These are phyloP conservation scores for Pseudocercospora vitis DNA, from an alignment of 2,329 filamentous ascomycete species.

Conservation along the genomic window DNA sequence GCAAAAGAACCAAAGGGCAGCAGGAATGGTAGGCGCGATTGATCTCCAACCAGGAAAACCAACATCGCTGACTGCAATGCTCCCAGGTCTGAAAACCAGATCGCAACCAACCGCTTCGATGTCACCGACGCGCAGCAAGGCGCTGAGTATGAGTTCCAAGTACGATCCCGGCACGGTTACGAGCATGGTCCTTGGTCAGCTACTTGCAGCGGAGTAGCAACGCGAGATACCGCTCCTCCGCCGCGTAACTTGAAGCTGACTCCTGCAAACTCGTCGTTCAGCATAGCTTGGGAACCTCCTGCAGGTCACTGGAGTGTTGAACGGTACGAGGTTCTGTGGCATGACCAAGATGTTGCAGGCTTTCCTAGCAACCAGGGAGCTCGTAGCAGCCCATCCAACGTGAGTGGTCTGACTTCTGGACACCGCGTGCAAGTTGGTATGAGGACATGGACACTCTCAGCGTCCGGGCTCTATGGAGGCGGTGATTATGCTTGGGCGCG, in stretches of 20 bases:
- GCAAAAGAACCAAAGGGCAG: slow-evolving; percentile 10
- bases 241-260: slow-evolving; percentile 6
- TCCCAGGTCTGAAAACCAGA: slow-evolving; percentile 1
- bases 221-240: slow-evolving; percentile 10
- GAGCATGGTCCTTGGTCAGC: slow-evolving; percentile 19
- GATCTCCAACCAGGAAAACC: not conserved
- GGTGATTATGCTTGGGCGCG: slow-evolving; percentile 5
- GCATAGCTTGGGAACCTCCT: slow-evolving; percentile 15
- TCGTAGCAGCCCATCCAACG: not conserved
- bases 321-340: slow-evolving; percentile 14
- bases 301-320: not conserved
- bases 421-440: slow-evolving; percentile 11
- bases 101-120: slow-evolving; percentile 13
- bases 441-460: slow-evolving; percentile 8
- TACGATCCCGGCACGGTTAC: slow-evolving; percentile 18
- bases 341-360: slow-evolving; percentile 10
- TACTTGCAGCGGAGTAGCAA: slow-evolving; percentile 9
- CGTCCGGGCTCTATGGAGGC: not conserved
- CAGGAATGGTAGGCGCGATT: not conserved
- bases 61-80: not conserved
- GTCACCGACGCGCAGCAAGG: slow-evolving; percentile 10
- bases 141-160: slow-evolving; percentile 19
- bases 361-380: slow-evolving; percentile 14
- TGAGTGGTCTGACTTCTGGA: slow-evolving; percentile 1
- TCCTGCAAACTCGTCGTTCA: not conserved